Conservation (phyloP, 441 rosid genomes). For the Euphorbia schlechtendalii region DNA sequence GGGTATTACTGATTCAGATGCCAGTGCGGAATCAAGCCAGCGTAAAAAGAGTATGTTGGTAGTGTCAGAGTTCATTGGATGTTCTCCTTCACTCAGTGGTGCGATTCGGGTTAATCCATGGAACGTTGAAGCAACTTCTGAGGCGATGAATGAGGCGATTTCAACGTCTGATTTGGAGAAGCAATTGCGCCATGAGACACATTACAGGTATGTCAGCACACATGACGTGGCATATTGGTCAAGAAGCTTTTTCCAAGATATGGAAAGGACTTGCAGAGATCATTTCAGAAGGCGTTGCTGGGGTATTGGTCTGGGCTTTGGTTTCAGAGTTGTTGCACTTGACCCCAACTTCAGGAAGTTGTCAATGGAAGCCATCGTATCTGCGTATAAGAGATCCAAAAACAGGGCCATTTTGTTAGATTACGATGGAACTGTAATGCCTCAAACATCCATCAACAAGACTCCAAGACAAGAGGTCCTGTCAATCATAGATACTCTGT, state of each 20-base stretch:
- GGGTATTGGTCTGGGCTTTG: conserved; percentile 75
- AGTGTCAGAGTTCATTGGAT: conserved; percentile 73
- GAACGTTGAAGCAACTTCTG: conserved; percentile 62
- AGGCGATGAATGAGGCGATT: conserved; percentile 70
- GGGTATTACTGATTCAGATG: conserved; percentile 42
- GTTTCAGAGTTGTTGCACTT: conserved; percentile 66
- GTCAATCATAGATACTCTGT: conserved; percentile 43
- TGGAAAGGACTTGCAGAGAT: conserved; percentile 67
- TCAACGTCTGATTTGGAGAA: conserved; percentile 55
- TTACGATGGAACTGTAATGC: conserved; percentile 72
- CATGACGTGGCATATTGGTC: conserved; percentile 81
- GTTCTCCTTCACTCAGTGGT: conserved; percentile 77
- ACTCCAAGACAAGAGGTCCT: conserved; percentile 45
- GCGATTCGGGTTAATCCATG: conserved; percentile 76
- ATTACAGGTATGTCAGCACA: conserved; percentile 59
- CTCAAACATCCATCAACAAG: conserved; percentile 60
- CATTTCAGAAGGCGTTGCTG: conserved; percentile 67
- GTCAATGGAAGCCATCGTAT: conserved; percentile 42
- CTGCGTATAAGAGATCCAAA: conserved; percentile 52
- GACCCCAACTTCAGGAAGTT: conserved; percentile 67
- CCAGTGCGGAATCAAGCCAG: conserved; percentile 32
- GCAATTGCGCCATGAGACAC: conserved; percentile 74
- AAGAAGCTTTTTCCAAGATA: conserved; percentile 61
- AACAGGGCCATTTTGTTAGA: conserved; percentile 59
- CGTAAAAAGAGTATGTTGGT: conserved; percentile 73